Conservation (phyloP, 352 stramenopile species). For the Thalassiosira oceanica region DNA sequence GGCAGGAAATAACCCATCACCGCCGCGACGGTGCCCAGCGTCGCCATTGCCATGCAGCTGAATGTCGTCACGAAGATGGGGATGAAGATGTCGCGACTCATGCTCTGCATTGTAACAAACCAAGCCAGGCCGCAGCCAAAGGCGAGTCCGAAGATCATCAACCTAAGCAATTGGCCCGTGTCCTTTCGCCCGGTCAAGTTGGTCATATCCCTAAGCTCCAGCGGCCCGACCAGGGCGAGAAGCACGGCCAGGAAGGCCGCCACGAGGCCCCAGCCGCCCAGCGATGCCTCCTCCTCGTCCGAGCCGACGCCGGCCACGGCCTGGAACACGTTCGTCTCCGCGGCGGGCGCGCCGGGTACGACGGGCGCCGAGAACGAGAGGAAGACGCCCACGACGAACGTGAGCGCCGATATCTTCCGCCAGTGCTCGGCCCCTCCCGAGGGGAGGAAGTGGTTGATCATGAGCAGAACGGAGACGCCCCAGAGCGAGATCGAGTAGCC, state of each 20-base stretch:
- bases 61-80: conserved; percentile 53
- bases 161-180: conserved; percentile 52
- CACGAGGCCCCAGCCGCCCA: conserved; percentile 71
- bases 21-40: conserved; percentile 62
- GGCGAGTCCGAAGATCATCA: conserved; percentile 76
- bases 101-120: conserved; percentile 71
- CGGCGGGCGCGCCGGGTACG: conserved; percentile 18
- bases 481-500: conserved; percentile 57
- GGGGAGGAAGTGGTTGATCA: conserved; percentile 69
- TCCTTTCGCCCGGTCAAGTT: conserved; percentile 55
- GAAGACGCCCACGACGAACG: conserved; percentile 61
- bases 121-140: conserved; percentile 73
- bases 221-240: conserved; percentile 60
- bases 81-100: conserved; percentile 63
- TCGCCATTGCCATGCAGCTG: conserved; percentile 62
- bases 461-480: conserved; percentile 62
- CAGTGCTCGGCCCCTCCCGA: conserved; percentile 64
- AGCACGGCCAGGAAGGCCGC: conserved; percentile 60
- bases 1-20: conserved; percentile 73
- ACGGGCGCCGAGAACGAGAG: conserved; percentile 60
- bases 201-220: conserved; percentile 64
- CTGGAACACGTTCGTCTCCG: conserved; percentile 49
- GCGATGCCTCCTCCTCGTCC: conserved; percentile 20
- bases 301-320: conserved; percentile 47
- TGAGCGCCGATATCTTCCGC: conserved; percentile 56